Conservation (phyloP, 2,329 filamentous ascomycete genomes). For the Xylariaceae sp. region DNA sequence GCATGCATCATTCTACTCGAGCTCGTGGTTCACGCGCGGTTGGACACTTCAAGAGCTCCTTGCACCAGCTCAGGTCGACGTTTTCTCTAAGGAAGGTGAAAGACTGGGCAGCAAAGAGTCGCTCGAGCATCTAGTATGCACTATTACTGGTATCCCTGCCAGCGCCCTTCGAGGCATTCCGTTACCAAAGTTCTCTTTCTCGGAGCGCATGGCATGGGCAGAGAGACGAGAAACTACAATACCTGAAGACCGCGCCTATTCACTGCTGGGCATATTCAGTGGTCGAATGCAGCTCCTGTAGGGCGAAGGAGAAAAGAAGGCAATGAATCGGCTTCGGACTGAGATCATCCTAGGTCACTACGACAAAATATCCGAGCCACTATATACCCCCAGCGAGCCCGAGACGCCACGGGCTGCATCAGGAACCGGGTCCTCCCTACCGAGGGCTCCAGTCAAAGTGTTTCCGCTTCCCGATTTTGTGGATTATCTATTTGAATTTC, state of each 20-base stretch:
- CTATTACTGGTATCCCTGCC: slow-evolving; percentile 4
- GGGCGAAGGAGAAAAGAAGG: slow-evolving; percentile 15
- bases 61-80: slow-evolving; percentile 4
- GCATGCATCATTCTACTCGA: no score
- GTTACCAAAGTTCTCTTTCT: slow-evolving; percentile 2
- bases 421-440: no score
- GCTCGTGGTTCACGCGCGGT: slow-evolving; percentile 5
- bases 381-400: no score
- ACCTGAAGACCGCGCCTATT: slow-evolving; percentile 16
- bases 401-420: no score
- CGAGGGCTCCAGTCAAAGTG: no score
- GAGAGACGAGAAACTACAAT: slow-evolving; percentile 11
- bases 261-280: slow-evolving; percentile 17
- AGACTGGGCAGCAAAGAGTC: slow-evolving; percentile 1
- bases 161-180: slow-evolving; percentile 2
- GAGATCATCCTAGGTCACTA: no score
- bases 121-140: slow-evolving; percentile 1
- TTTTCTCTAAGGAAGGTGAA: slow-evolving; percentile 1
- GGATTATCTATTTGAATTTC: not conserved
- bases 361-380: no score
- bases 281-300: slow-evolving; percentile 9
- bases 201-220: slow-evolving; percentile 8
- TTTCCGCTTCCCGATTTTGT: not conserved
- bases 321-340: slow-evolving; percentile 11
- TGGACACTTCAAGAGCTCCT: slow-evolving; percentile 10